Evolutionary conservation across 441 rosid genomes (phyloP).

Genomic region (Euphorbia celastroides): DNA sequence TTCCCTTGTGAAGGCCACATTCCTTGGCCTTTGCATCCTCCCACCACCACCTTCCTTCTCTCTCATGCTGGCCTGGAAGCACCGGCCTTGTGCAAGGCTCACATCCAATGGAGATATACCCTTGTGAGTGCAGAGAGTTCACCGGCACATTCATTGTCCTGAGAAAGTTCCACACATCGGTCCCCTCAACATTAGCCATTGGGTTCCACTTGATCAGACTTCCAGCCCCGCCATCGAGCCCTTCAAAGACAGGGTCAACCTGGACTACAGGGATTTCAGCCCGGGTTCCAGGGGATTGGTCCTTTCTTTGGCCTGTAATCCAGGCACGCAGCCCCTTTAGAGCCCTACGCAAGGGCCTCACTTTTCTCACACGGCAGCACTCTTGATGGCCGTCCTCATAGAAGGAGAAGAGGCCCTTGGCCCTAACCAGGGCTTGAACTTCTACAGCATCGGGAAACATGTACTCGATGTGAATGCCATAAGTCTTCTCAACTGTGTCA

Average conservation of each 20-base stretch:
- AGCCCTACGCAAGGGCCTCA: constrained; percentile 85
- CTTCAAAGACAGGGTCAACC: constrained; percentile 89
- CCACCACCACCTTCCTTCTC: constrained; percentile 99
- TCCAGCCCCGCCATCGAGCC: constrained; percentile 74
- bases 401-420: constrained; percentile 89
- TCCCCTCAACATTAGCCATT: constrained; percentile 64
- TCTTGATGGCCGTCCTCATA: constrained; percentile 97
- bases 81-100: constrained; percentile 94
- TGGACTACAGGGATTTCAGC: constrained; percentile 82
- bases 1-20: constrained; percentile 95
- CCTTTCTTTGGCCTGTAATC: constrained; percentile 98
- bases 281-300: constrained; percentile 85
- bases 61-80: constrained; percentile 92
- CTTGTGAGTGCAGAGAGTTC: constrained; percentile 64
- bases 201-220: constrained; percentile 97
- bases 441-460: constrained; percentile 97
- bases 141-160: constrained; percentile 83
- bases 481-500: constrained; percentile 69
- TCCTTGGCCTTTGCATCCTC: constrained; percentile 96
- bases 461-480: constrained; percentile 77
- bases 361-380: constrained; percentile 95
- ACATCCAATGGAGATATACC: constrained; percentile 85
- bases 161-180: constrained; percentile 74
- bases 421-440: constrained; percentile 86
- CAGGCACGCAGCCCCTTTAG: constrained; percentile 88